Conservation (phyloP, 2,329 filamentous ascomycete species). For the Mycosphaerella arachidis region DNA sequence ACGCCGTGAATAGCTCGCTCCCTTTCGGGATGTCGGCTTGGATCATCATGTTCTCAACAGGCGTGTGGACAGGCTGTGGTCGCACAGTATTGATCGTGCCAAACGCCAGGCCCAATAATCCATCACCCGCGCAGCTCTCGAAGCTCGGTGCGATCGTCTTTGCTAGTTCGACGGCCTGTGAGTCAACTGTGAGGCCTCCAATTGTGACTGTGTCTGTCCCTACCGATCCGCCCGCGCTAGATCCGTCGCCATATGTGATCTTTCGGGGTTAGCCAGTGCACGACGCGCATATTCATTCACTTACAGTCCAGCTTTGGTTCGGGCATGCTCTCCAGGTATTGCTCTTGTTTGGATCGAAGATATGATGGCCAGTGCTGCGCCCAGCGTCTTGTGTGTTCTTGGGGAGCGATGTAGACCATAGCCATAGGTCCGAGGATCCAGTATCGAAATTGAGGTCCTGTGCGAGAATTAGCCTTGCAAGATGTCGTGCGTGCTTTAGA, state of each 20-base stretch:
- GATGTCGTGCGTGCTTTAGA: no score
- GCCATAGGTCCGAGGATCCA: constrained; percentile 65
- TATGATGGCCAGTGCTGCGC: constrained; percentile 42
- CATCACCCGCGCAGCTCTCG: constrained; percentile 53
- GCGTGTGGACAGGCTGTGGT: constrained; percentile 55
- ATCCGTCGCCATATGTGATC: constrained; percentile 65
- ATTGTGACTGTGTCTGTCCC: constrained; percentile 60
- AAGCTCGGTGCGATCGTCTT: constrained; percentile 57
- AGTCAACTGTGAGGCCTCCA: constrained; percentile 57
- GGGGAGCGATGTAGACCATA: constrained; percentile 28
- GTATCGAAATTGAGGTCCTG: constrained; percentile 63
- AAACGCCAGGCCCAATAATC: constrained; percentile 64
- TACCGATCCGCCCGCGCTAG: constrained; percentile 61
- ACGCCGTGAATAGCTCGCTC: constrained; percentile 59
- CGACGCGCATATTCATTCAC: not conserved
- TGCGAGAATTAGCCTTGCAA: no score
- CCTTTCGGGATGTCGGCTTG: constrained; percentile 51
- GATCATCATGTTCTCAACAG: constrained; percentile 65
- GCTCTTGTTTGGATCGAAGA: constrained; percentile 60
- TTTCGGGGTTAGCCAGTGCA: constrained; percentile 20
- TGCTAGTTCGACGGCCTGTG: constrained; percentile 63
- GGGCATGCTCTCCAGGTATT: constrained; percentile 51
- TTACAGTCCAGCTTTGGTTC: constrained; percentile 50
- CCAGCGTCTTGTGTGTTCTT: constrained; percentile 26
- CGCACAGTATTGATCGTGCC: constrained; percentile 32